phyloP scores from a whole-genome alignment of 371 early-diverging fungal species.

The Cokeromyces recurvatus region DNA sequence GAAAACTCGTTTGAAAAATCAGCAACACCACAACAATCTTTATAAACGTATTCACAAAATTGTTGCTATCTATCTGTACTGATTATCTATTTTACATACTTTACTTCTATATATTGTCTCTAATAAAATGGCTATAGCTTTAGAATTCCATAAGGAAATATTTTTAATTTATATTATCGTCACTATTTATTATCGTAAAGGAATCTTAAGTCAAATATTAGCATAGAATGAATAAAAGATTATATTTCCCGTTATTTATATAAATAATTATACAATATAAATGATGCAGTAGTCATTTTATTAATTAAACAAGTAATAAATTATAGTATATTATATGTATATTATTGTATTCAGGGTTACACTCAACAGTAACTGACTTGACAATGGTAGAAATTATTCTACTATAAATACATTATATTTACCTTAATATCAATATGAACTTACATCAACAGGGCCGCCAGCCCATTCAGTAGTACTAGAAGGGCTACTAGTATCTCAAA shows the following conservation, averaged over 20 bases:
- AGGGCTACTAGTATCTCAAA: constrained; percentile 52
- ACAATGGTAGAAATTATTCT: constrained; percentile 1
- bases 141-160: no score
- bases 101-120: no score
- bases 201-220: not conserved
- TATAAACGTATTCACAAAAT: no score
- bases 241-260: no score
- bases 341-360: constrained; percentile 12
- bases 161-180: no score
- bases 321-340: no score
- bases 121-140: no score
- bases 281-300: not conserved
- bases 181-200: not conserved
- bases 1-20: no score
- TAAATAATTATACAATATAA: not conserved
- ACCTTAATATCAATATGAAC: not conserved
- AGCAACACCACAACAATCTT: no score
- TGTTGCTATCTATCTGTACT: no score
- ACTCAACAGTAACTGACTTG: constrained; percentile 14
- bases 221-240: not conserved
- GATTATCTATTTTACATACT: no score
- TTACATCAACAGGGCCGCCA: constrained; percentile 39
- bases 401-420: not conserved
- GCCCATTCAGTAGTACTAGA: constrained; percentile 42
- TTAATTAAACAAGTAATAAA: not conserved